Base-by-base conservation (phyloP, 2,329 filamentous ascomycete genomes). In the Neopestalotiopsis rosae region DNA sequence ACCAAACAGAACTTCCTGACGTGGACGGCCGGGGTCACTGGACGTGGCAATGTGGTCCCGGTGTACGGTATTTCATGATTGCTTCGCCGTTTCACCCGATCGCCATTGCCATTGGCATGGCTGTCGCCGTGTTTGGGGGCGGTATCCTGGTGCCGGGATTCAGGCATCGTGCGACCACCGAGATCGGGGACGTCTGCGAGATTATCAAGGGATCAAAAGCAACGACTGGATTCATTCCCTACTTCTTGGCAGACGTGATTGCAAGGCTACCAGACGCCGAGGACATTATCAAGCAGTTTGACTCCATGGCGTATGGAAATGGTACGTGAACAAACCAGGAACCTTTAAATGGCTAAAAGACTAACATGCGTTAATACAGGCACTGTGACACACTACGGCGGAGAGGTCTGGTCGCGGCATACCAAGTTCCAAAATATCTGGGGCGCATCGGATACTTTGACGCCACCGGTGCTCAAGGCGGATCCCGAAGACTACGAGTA, bases 401-500 rank as follows among this genome's bases (percentile, higher is more conserved):
- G 68, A 28, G 38, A 69, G 7, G 34, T 65, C 20, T 69, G 68
- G 68, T 64, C 68, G 49, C 64, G 67, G 30, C 42, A 65, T 7
- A 38, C 40, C 28, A 24, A 49, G 32, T 62, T 69, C 28, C 61
- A 56, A n/a, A 30, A 42, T 28, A 30, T 67, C 9, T 69, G 68
- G 68, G 68, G 68, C 9, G 42, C 59, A 34, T 40, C 68, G 34
- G 68, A 69, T 30, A 13, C 40, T 5, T 59, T 63, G 17, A 67
- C 59, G 14, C 65, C 61, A 9, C 68, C 68, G 13, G n/a, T 62
- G 9, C 65, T 69, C 49, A 28, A 52, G 32, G 65, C 59, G 2
- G 68, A 67, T 5, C 68, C 68, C 5, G 68, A 69, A n/a, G 68
- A 69, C 20, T 67, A 69, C 61, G 58, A 52, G 24, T 69, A 69